Conservation (phyloP, 2,329 filamentous ascomycete genomes). For the Penicillium sp. region DNA sequence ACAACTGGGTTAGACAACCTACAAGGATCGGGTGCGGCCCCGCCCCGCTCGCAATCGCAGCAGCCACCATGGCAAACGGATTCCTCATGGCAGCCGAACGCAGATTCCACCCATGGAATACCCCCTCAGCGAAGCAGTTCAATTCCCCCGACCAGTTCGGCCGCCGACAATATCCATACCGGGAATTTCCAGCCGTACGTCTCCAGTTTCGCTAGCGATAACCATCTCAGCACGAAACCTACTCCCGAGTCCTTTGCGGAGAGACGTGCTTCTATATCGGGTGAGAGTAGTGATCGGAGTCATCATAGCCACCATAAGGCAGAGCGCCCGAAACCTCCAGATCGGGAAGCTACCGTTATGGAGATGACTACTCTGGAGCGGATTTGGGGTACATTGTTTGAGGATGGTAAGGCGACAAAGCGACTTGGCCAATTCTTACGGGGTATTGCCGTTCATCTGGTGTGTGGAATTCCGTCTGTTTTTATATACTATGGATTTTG, state of each 20-base stretch:
- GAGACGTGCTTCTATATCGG: slow-evolving; percentile 36
- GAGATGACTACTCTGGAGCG: slow-evolving; percentile 63
- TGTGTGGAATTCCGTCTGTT: slow-evolving; percentile 40
- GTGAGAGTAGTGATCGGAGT: slow-evolving; percentile 34
- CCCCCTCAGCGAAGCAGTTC: slow-evolving; percentile 19
- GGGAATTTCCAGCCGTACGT: slow-evolving; percentile 22
- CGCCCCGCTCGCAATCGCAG: slow-evolving; percentile 22
- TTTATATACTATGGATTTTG: no score
- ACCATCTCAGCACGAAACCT: slow-evolving; percentile 21
- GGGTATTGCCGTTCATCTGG: slow-evolving; percentile 71
- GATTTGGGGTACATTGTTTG: slow-evolving; percentile 75
- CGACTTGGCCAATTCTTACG: slow-evolving; percentile 69
- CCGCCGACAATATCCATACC: slow-evolving; percentile 7
- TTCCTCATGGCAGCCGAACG: slow-evolving; percentile 14
- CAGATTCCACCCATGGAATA: slow-evolving; percentile 14
- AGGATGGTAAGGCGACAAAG: slow-evolving; percentile 63
- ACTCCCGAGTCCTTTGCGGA: slow-evolving; percentile 24
- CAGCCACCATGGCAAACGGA: slow-evolving; percentile 23
- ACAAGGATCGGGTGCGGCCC: slow-evolving; percentile 27
- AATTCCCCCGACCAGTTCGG: slow-evolving; percentile 16
- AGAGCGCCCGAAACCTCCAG: slow-evolving; percentile 39
- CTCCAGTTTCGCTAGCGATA: slow-evolving; percentile 21
- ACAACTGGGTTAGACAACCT: slow-evolving; percentile 41
- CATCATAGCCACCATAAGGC: slow-evolving; percentile 18
- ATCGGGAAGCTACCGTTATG: slow-evolving; percentile 40